These are phyloP conservation scores for Dactylellina parvicollis DNA, from an alignment of 2,329 filamentous ascomycete species.

Conservation along the genomic window DNA sequence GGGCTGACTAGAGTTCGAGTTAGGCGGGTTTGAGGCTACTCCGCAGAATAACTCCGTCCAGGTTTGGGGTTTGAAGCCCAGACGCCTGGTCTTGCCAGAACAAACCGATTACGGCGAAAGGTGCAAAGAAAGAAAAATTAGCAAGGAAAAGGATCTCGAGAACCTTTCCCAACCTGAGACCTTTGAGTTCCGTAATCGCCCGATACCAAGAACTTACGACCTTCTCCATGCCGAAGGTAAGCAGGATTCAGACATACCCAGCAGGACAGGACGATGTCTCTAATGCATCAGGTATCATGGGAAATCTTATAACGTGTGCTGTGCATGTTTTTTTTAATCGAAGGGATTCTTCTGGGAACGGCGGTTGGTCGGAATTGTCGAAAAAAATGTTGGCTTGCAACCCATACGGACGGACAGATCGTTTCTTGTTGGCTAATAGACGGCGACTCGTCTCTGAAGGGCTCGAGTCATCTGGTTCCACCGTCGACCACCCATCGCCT, in stretches of 20 bases:
- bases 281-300: constrained; percentile 34
- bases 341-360: not conserved
- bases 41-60: constrained; percentile 51
- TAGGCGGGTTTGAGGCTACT: constrained; percentile 23
- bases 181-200: constrained; percentile 49
- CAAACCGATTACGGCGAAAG: not conserved
- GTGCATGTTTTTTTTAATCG: not conserved
- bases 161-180: constrained; percentile 21
- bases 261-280: constrained; percentile 15
- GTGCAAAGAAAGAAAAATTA: constrained; percentile 5
- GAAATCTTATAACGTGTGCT: not conserved
- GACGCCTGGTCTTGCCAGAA: constrained; percentile 32
- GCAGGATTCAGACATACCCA: constrained; percentile 26
- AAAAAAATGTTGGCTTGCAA: constrained; percentile 19
- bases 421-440: constrained; percentile 53
- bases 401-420: constrained; percentile 10
- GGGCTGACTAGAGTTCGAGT: not conserved
- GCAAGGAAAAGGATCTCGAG: not conserved
- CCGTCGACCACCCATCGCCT: constrained; percentile 27
- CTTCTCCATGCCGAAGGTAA: constrained; percentile 54
- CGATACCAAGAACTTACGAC: constrained; percentile 53
- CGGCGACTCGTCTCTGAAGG: constrained; percentile 49
- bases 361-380: constrained; percentile 11
- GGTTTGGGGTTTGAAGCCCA: constrained; percentile 46
- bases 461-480: constrained; percentile 53